Percentiles rank a stretch among this genome's conserved stretches.
These are phyloP conservation scores for Kwoniella sp. DNA, from an alignment of 768 basidiomycete genomes.

Conservation along the genomic window DNA sequence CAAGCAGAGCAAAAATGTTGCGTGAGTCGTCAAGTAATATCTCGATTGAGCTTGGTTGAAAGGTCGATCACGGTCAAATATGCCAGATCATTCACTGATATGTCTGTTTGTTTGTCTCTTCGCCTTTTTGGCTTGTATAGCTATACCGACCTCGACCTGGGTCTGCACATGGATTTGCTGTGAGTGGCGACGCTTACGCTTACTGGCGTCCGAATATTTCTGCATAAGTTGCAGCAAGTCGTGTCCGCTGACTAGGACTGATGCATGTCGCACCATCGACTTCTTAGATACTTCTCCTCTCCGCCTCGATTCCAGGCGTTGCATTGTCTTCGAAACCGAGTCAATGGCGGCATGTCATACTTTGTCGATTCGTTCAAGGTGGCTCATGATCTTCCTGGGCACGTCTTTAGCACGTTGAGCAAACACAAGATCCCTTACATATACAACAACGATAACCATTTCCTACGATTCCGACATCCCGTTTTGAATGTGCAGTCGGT, in stretches of 20 bases:
- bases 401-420: constrained; percentile 67
- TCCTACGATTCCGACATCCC: constrained; percentile 70
- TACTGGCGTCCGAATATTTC: too few relatives aligned
- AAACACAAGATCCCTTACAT: constrained; percentile 76
- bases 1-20: constrained; percentile 79
- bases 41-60: too few relatives aligned
- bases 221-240: too few relatives aligned
- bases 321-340: constrained; percentile 83
- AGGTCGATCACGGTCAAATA: too few relatives aligned
- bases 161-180: constrained; percentile 89
- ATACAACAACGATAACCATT: constrained; percentile 87
- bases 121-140: too few relatives aligned
- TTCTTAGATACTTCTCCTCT: constrained; percentile 76
- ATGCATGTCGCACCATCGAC: too few relatives aligned
- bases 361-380: constrained; percentile 80
- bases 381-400: constrained; percentile 62
- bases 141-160: constrained; percentile 86
- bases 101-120: too few relatives aligned
- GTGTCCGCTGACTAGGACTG: too few relatives aligned
- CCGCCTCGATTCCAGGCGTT: constrained; percentile 91
- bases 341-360: constrained; percentile 77
- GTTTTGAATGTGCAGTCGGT: constrained; percentile 65
- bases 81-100: too few relatives aligned
- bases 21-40: constrained; percentile 55
- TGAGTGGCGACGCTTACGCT: constrained; percentile 58